Conservation (phyloP, 2,329 filamentous ascomycete genomes). For the Aspergillus phoenicis region DNA sequence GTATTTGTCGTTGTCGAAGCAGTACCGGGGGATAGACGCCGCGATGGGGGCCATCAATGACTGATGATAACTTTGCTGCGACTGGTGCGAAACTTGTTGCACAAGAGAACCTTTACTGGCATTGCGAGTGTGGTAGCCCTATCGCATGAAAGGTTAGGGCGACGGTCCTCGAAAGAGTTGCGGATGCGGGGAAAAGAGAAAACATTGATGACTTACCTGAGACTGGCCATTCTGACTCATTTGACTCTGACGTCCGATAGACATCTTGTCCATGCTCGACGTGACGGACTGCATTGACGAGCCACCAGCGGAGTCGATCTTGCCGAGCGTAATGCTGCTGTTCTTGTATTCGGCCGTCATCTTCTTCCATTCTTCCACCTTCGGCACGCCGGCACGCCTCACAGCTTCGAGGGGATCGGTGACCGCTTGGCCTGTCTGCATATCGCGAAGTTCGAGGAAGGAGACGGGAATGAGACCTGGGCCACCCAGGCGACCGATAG, state of each 20-base stretch:
- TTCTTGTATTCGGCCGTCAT: constrained; percentile 99
- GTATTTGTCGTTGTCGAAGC: constrained; percentile 96
- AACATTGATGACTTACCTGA: constrained; percentile 48
- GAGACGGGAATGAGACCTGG: constrained; percentile 94
- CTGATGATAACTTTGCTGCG: constrained; percentile 52
- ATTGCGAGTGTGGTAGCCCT: constrained; percentile 44
- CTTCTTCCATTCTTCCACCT: constrained; percentile 99
- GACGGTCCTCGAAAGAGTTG: not conserved
- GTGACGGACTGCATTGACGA: constrained; percentile 60
- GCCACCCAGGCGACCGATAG: constrained; percentile 94
- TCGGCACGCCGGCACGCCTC: constrained; percentile 82
- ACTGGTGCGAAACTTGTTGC: constrained; percentile 43
- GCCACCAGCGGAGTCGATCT: constrained; percentile 63
- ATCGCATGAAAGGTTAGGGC: constrained; percentile 5
- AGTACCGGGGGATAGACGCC: constrained; percentile 87
- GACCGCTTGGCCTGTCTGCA: constrained; percentile 82
- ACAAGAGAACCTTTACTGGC: constrained; percentile 39
- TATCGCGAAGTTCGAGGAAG: constrained; percentile 94
- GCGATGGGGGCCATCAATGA: constrained; percentile 72
- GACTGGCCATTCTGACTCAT: constrained; percentile 53
- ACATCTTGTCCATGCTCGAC: constrained; percentile 76
- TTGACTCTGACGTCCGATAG: constrained; percentile 62
- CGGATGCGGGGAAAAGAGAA: not conserved
- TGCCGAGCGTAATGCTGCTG: constrained; percentile 93
- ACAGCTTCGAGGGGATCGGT: constrained; percentile 83